Evolutionary conservation across 1,139 yeast species (phyloP).

Genomic region (Yamadazyma sp.): DNA sequence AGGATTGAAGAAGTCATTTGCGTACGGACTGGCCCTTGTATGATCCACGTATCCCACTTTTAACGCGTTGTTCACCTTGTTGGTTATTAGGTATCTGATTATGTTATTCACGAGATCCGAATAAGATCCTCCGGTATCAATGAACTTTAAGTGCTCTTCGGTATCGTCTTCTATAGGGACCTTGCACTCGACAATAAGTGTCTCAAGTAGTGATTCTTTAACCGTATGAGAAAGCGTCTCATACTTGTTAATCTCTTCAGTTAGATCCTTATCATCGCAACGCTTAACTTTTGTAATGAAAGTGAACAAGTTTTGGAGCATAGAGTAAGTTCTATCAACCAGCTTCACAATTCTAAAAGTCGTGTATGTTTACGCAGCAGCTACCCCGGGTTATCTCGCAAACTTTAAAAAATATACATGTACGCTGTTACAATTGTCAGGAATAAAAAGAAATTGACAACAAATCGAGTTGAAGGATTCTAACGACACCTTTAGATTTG

Average conservation of each 20-base stretch:
- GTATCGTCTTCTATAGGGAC: neutral
- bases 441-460: neutral
- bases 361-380: neutral
- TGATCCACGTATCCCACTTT: conserved; percentile 28
- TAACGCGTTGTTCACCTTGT: conserved; percentile 23
- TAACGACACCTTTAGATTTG: neutral
- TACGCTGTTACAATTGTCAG: neutral
- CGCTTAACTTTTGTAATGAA: neutral
- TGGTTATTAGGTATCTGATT: conserved; percentile 18
- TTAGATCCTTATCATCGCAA: neutral
- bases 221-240: neutral
- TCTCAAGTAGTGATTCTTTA: neutral
- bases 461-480: neutral
- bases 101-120: conserved; percentile 28
- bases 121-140: conserved; percentile 12
- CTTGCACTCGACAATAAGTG: neutral
- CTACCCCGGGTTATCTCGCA: conserved; percentile 11
- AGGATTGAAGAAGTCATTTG: conserved; percentile 20
- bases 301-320: neutral
- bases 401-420: neutral
- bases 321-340: no score
- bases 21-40: conserved; percentile 12
- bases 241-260: neutral
- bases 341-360: no score
- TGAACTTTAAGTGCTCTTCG: neutral